Conservation (phyloP, 768 basidiomycete species). For the Auriculariales sp. region DNA sequence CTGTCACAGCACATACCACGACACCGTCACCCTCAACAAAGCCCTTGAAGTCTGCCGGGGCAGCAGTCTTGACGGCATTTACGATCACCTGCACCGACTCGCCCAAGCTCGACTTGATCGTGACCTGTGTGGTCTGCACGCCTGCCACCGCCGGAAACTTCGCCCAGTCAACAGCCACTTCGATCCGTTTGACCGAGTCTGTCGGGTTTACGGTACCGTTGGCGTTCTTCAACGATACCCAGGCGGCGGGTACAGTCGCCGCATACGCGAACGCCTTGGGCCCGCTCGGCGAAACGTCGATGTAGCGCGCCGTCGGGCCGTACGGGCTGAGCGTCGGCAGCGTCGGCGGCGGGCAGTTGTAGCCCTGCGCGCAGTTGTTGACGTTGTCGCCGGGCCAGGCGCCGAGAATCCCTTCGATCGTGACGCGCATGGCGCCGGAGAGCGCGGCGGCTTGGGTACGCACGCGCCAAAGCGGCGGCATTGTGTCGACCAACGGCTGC, state of each 20-base stretch:
- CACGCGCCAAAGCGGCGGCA: constrained; percentile 37
- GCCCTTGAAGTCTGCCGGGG: constrained; percentile 35
- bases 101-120: constrained; percentile 28
- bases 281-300: constrained; percentile 51
- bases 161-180: constrained; percentile 45
- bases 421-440: constrained; percentile 49
- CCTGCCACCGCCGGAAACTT: constrained; percentile 20
- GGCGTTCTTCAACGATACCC: constrained; percentile 33
- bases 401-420: constrained; percentile 42
- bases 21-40: constrained; percentile 51
- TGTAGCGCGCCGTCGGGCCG: constrained; percentile 35
- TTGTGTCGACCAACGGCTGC: constrained; percentile 48
- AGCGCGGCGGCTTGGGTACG: constrained; percentile 41
- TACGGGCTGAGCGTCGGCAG: constrained; percentile 39
- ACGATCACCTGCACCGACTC: constrained; percentile 13
- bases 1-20: constrained; percentile 17
- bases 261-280: constrained; percentile 43
- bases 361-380: constrained; percentile 35
- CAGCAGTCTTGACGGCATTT: constrained; percentile 18
- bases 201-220: constrained; percentile 34
- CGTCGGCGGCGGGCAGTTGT: constrained; percentile 34
- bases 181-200: constrained; percentile 37
- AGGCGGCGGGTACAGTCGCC: constrained; percentile 31
- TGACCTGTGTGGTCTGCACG: constrained; percentile 26
- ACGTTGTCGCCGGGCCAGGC: constrained; percentile 60